phyloP scores from a whole-genome alignment of 179 eudicot genomes.

The Spinacia oleracea region DNA sequence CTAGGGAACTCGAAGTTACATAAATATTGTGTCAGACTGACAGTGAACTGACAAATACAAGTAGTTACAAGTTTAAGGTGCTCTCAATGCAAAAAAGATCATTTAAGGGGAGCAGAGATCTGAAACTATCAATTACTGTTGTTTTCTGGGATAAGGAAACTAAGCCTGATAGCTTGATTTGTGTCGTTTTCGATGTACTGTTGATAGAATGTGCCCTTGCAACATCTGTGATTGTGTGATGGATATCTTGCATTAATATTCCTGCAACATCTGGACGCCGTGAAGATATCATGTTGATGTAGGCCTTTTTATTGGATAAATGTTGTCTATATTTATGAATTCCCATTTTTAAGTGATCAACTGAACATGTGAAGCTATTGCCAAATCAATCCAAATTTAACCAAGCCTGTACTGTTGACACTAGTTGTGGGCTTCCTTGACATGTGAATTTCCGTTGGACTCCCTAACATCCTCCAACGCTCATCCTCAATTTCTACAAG shows the following conservation, averaged over 20 bases:
- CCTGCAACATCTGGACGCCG: not conserved
- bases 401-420: not conserved
- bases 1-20: not conserved
- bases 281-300: not conserved
- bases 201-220: not conserved
- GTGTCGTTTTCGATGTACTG: not conserved
- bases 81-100: too few species aligned
- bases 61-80: not conserved
- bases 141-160: not conserved
- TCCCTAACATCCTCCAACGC: not conserved
- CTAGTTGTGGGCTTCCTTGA: not conserved
- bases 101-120: not conserved
- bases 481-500: not conserved
- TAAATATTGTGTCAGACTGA: too few species aligned
- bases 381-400: conserved; percentile 3
- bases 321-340: not conserved
- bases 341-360: not conserved
- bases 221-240: not conserved
- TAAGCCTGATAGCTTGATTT: not conserved
- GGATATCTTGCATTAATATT: not conserved
- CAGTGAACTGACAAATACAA: too few species aligned
- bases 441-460: not conserved
- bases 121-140: not conserved
- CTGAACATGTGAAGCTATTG: not conserved
- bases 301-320: not conserved